Evolutionary conservation across 805 yeast genomes (phyloP).

Genomic region (Wickerhamomyces hampshirensis): DNA sequence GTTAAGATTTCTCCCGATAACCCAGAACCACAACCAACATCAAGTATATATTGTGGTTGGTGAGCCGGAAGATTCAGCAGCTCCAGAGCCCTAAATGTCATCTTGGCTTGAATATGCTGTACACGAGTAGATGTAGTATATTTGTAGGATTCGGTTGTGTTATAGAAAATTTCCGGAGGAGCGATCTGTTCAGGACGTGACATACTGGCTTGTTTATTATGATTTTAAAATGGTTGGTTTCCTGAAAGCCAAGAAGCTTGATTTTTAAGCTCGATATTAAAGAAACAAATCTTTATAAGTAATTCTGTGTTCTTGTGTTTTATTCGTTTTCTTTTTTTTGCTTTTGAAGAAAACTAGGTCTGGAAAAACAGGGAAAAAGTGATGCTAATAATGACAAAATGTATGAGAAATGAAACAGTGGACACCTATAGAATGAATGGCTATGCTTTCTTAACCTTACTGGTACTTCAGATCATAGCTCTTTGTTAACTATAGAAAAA

Average conservation of each 20-base stretch:
- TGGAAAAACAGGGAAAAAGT: too few relatives aligned
- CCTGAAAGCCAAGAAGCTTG: neutral
- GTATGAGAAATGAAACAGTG: too few relatives aligned
- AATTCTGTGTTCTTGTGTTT: too few relatives aligned
- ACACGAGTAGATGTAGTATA: constrained; percentile 94
- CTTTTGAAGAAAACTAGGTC: too few relatives aligned
- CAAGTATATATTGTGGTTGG: constrained; percentile 62
- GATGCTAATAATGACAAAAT: too few relatives aligned
- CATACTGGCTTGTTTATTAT: constrained; percentile 39
- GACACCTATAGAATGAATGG: too few relatives aligned
- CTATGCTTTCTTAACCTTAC: too few relatives aligned
- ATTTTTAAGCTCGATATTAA: neutral
- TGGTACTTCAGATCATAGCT: too few relatives aligned
- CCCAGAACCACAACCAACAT: constrained; percentile 97
- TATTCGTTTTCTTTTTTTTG: too few relatives aligned
- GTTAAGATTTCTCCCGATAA: constrained; percentile 89
- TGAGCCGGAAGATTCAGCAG: constrained; percentile 58
- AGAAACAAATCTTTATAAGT: too few relatives aligned
- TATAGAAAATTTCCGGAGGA: constrained; percentile 93
- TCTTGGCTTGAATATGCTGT: constrained; percentile 96
- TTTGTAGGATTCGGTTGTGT: constrained; percentile 83
- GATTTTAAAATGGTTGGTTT: neutral
- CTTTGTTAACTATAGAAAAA: too few relatives aligned
- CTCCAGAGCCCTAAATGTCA: constrained; percentile 93
- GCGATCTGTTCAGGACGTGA: constrained; percentile 96